A percentile compares a stretch with the other conserved stretches of the same genome.
Evolutionary conservation across 495 filamentous ascomycete species (phyloP).

Genomic region (Xylaria bambusicola): DNA sequence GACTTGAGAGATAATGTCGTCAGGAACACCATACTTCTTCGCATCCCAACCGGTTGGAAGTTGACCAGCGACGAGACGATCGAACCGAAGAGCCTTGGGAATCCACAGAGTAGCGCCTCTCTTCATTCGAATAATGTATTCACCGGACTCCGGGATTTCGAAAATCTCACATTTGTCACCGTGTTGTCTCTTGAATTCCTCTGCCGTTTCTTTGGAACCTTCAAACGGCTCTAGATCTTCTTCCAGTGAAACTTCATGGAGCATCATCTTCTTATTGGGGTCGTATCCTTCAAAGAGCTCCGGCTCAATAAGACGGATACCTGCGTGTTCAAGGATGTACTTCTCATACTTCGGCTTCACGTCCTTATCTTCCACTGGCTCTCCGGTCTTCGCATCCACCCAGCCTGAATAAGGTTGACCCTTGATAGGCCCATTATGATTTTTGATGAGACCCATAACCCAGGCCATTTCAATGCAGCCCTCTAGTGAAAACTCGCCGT

Average conservation of each 20-base stretch:
- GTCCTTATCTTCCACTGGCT: constrained; percentile 97
- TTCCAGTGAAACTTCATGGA: constrained; percentile 95
- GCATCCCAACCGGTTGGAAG: constrained; percentile 97
- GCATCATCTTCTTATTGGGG: constrained; percentile 95
- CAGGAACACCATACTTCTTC: constrained; percentile 89
- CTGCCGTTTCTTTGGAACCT: constrained; percentile 92
- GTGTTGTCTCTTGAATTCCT: constrained; percentile 96
- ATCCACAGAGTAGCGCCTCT: constrained; percentile 93
- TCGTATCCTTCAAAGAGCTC: constrained; percentile 98
- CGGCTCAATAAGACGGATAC: constrained; percentile 96
- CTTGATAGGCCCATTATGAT: constrained; percentile 97
- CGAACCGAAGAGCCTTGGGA: constrained; percentile 94
- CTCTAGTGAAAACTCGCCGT: constrained; percentile 94
- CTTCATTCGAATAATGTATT: constrained; percentile 90
- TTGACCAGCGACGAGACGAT: constrained; percentile 95
- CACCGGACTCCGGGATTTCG: constrained; percentile 89
- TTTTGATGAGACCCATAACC: constrained; percentile 99
- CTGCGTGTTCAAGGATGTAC: constrained; percentile 91
- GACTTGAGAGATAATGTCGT: constrained; percentile 96
- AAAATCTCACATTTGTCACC: constrained; percentile 97
- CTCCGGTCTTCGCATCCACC: constrained; percentile 91
- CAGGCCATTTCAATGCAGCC: constrained; percentile 99
- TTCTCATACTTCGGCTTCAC: constrained; percentile 96
- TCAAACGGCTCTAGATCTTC: constrained; percentile 97
- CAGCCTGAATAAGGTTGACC: constrained; percentile 95